These are phyloP conservation scores for Penstemon davidsonii DNA, from an alignment of 257 asterid species.

Conservation along the genomic window DNA sequence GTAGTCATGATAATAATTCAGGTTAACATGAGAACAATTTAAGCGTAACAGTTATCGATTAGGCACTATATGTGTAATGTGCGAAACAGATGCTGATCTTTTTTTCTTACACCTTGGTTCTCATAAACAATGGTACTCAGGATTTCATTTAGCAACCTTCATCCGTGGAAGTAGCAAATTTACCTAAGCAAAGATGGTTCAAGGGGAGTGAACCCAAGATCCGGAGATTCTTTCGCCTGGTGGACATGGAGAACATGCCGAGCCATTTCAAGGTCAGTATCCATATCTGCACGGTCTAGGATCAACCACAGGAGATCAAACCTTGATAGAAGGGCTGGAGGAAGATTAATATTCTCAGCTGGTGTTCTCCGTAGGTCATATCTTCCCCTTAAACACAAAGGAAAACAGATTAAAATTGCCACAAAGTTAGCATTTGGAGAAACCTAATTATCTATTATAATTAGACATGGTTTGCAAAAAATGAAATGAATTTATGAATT, in stretches of 20 bases:
- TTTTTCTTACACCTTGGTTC: not conserved
- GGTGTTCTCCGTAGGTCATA: constrained; percentile 95
- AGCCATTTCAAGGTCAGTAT: constrained; percentile 96
- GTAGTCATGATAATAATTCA: constrained; percentile 29
- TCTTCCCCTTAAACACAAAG: constrained; percentile 73
- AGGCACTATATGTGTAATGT: not conserved
- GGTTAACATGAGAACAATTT: constrained; percentile 17
- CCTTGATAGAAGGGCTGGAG: constrained; percentile 98
- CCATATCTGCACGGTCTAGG: constrained; percentile 98
- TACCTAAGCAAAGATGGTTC: constrained; percentile 94
- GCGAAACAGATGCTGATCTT: not conserved
- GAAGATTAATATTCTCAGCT: constrained; percentile 97
- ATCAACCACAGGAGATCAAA: constrained; percentile 97
- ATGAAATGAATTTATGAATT: constrained; percentile 25
- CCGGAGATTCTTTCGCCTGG: constrained; percentile 95
- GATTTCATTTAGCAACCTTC: no score
- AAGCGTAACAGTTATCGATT: not conserved
- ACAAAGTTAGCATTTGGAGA: constrained; percentile 11
- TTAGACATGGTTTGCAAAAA: not conserved
- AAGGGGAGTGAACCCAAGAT: constrained; percentile 95
- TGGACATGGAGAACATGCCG: constrained; percentile 97
- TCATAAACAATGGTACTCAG: no score
- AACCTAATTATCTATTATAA: not conserved
- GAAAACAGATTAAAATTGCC: not conserved
- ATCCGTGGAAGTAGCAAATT: constrained; percentile 18